Evolutionary conservation across 2,329 filamentous ascomycete species (phyloP), one percentile per base, ranked within the genome.

Genomic region (Pestalotiopsis sp.): DNA sequence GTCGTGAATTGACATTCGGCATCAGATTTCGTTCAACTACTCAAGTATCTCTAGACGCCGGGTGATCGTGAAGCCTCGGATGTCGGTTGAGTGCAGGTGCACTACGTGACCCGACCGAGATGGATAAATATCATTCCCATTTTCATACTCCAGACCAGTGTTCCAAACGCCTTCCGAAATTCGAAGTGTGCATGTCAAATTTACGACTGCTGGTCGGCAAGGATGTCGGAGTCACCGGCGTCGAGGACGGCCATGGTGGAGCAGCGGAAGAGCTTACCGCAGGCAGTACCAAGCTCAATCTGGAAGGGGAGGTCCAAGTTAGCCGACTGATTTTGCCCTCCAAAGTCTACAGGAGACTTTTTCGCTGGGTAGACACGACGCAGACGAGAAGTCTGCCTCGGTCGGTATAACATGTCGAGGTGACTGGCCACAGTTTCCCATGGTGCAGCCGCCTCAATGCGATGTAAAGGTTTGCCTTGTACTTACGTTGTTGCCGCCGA

Each of bases 231-330:
- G 91, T 98, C 93, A 91, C 95, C 96, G 82, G 95, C 94, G 85
- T 99, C 96, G 76, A 98, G 87, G 82, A 98, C 92, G 78, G 95
- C 92, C 93, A 99, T 97, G 85, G 95, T 97, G 76, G 93, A 95
- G 91, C 93, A 97, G 78, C 94, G 91, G 92, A 97, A 99, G 82
- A 99, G 92, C 89, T 98, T 98, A 89, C 96, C 96, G 87, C 95
- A 98, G 78, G 94, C 95, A 81, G 95, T 98, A 81, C 96, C 96
- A 76, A 99, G 90, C 88, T 98, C 96, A 82, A 98, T 98, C 95
- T 98, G 83, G 83, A 14, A 38, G 70, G 69, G 72, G 72, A 23
- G 71, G 73, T 72, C 77, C 70, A 81, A 73, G 78, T 80, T 76
- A 78, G 88, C 92, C 86, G 91, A 89, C 82, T 77, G 80, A 77